These are phyloP conservation scores for Apiospora phragmitis DNA, from an alignment of 2,329 filamentous ascomycete genomes.

Conservation along the genomic window DNA sequence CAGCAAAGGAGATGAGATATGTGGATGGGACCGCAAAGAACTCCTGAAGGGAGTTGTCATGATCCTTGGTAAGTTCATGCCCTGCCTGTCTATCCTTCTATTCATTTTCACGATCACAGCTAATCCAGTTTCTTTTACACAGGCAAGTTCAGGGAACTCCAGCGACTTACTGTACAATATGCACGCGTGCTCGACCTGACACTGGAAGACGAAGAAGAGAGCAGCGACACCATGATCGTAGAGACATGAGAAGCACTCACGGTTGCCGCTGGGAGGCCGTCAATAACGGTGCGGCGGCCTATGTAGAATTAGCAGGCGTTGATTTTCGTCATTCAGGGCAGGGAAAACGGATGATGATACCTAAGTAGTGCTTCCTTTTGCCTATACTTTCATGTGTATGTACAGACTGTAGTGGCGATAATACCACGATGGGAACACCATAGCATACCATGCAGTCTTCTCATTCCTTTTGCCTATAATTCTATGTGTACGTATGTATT, in stretches of 20 bases:
- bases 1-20: constrained; percentile 69
- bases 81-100: neutral
- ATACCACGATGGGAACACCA: neutral
- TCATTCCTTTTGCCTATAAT: neutral
- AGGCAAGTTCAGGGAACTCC: constrained; percentile 95
- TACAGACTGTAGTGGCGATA: neutral
- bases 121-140: neutral
- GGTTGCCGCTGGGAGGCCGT: neutral
- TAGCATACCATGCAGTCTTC: neutral
- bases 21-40: constrained; percentile 88
- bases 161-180: constrained; percentile 93
- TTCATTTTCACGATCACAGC: constrained; percentile 32
- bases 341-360: neutral
- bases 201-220: constrained; percentile 45
- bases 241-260: constrained; percentile 20
- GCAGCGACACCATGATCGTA: constrained; percentile 38
- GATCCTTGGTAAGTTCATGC: constrained; percentile 73
- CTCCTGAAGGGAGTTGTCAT: constrained; percentile 88
- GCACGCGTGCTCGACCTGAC: constrained; percentile 75
- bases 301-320: neutral
- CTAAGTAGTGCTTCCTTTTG: constrained; percentile 4
- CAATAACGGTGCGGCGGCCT: neutral
- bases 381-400: neutral
- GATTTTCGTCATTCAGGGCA: neutral
- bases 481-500: neutral